These are phyloP conservation scores for Microdochium bolleyi DNA, from an alignment of 2,329 filamentous ascomycete species.

Conservation along the genomic window DNA sequence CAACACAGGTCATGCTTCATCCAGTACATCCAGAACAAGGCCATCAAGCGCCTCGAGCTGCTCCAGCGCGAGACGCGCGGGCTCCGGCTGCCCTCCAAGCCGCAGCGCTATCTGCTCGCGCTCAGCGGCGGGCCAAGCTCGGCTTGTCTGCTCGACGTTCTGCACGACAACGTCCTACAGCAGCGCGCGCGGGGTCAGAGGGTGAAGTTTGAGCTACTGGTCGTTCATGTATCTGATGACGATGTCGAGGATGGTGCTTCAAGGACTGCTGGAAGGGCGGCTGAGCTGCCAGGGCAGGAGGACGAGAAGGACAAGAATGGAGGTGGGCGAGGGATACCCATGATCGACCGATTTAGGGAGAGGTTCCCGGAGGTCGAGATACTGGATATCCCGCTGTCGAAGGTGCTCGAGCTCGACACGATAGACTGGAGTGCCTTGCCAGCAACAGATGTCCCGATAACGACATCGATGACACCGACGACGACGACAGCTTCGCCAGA, in stretches of 20 bases:
- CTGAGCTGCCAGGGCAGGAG: neutral
- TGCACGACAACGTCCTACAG: constrained; percentile 60
- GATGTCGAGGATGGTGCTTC: constrained; percentile 16
- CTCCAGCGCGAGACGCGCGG: constrained; percentile 39
- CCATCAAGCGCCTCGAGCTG: constrained; percentile 60
- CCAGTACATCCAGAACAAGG: constrained; percentile 70
- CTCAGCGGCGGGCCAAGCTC: constrained; percentile 82
- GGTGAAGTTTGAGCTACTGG: constrained; percentile 51
- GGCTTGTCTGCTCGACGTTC: constrained; percentile 64
- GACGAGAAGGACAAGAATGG: constrained; percentile 4
- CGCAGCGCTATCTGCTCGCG: constrained; percentile 60
- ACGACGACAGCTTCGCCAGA: constrained; percentile 10
- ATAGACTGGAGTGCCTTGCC: constrained; percentile 8
- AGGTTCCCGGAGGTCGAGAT: constrained; percentile 53
- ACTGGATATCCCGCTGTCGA: neutral
- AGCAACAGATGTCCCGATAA: constrained; percentile 15
- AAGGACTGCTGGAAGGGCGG: too few species aligned
- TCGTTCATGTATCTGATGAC: constrained; percentile 45
- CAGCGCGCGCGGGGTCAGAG: constrained; percentile 45
- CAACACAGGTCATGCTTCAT: constrained; percentile 63
- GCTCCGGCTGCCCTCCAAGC: constrained; percentile 21
- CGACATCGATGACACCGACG: too few species aligned
- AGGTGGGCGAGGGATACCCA: constrained; percentile 1
- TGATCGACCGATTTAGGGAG: constrained; percentile 45
- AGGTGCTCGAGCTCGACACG: neutral